These are phyloP conservation scores for Petrea volubilis DNA, from an alignment of 257 asterid genomes.

Conservation along the genomic window DNA sequence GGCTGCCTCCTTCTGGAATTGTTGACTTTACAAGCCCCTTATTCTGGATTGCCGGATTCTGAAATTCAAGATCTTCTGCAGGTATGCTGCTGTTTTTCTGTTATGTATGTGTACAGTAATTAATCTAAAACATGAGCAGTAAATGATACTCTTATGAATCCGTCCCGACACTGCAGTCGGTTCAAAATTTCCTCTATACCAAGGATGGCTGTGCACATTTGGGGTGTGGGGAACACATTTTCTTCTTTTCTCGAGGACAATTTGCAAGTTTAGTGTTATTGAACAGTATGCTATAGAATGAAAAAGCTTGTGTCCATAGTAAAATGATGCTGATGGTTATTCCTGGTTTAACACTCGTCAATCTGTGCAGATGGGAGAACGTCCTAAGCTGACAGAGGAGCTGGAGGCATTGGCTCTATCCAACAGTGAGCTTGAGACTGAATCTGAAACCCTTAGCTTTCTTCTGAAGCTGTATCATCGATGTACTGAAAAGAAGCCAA, in stretches of 20 bases:
- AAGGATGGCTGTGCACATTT: no score
- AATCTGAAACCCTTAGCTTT: neutral
- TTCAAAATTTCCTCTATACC: no score
- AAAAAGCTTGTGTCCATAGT: neutral
- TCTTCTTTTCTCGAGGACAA: neutral
- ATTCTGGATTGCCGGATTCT: constrained; percentile 51
- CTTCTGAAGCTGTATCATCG: constrained; percentile 43
- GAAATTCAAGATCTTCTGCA: constrained; percentile 48
- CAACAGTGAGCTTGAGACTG: constrained; percentile 9
- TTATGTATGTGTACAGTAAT: neutral
- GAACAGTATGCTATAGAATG: neutral
- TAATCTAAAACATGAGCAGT: neutral
- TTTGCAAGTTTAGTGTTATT: neutral
- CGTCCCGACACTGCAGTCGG: neutral
- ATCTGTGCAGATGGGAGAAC: constrained; percentile 44
- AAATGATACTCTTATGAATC: neutral
- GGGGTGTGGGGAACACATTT: neutral
- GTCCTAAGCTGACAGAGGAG: constrained; percentile 42
- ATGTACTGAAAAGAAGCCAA: constrained; percentile 70
- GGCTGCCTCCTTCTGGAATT: constrained; percentile 87
- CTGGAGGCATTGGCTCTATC: constrained; percentile 39
- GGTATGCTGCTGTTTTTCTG: constrained; percentile 20
- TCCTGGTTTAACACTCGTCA: neutral
- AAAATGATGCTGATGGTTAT: neutral
- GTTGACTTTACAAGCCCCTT: constrained; percentile 74